Evolutionary conservation across 148 eudicot species (phyloP).

Genomic region (Vaccinium macrocarpon): DNA sequence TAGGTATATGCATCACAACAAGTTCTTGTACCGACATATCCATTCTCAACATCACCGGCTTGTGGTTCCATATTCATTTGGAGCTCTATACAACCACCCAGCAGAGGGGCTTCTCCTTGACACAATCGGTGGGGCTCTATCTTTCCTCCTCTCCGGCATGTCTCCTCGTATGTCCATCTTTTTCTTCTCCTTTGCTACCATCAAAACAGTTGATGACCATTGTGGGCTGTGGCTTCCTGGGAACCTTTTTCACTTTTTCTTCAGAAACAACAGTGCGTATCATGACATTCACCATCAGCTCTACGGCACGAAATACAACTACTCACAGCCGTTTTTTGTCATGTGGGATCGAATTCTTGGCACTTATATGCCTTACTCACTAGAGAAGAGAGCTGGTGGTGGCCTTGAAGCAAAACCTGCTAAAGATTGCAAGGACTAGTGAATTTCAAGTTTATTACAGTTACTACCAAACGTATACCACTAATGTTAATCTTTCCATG

Average conservation of each 20-base stretch:
- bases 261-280: slow-evolving; percentile 78
- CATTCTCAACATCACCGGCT: slow-evolving; percentile 89
- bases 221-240: slow-evolving; percentile 91
- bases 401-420: slow-evolving; percentile 85
- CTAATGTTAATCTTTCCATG: slow-evolving; percentile 3
- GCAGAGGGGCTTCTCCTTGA: slow-evolving; percentile 69
- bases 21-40: slow-evolving; percentile 66
- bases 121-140: slow-evolving; percentile 63
- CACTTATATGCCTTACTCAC: slow-evolving; percentile 85
- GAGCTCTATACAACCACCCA: slow-evolving; percentile 82
- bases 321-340: slow-evolving; percentile 89
- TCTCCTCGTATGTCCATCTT: slow-evolving; percentile 70
- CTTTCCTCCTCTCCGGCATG: slow-evolving; percentile 78
- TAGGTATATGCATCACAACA: slow-evolving; percentile 89
- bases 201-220: slow-evolving; percentile 90
- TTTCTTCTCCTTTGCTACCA: slow-evolving; percentile 84
- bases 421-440: slow-evolving; percentile 54
- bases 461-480: slow-evolving; percentile 12
- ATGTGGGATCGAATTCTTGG: slow-evolving; percentile 89
- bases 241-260: slow-evolving; percentile 68
- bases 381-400: slow-evolving; percentile 63
- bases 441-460: not conserved
- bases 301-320: slow-evolving; percentile 82
- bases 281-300: slow-evolving; percentile 97
- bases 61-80: slow-evolving; percentile 81